These are phyloP conservation scores for Typha latifolia DNA, from an alignment of 176 grass and related monocot genomes.

Conservation along the genomic window DNA sequence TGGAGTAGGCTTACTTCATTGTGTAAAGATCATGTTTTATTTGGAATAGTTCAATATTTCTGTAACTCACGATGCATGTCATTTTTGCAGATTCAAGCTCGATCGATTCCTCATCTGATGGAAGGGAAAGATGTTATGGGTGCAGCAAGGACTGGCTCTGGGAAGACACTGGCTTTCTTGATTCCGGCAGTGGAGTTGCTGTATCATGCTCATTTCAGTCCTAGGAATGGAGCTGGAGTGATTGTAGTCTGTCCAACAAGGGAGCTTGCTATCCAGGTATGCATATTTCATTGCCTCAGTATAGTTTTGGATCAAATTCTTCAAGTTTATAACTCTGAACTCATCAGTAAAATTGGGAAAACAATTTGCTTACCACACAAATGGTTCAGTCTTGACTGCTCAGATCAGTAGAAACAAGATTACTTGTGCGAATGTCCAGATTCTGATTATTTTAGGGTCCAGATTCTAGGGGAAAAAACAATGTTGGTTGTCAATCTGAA, in stretches of 20 bases:
- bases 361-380: too few relatives aligned
- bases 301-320: background rate
- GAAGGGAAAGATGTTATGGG: conserved; percentile 48
- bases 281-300: background rate
- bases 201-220: conserved; percentile 24
- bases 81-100: conserved; percentile 34
- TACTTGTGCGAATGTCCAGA: too few relatives aligned
- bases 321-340: background rate
- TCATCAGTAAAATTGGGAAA: background rate
- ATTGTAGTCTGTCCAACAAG: conserved; percentile 38
- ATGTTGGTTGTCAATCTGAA: too few relatives aligned
- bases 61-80: background rate
- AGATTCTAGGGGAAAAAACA: too few relatives aligned
- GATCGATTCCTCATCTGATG: conserved; percentile 31
- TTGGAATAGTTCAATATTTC: background rate
- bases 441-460: too few relatives aligned
- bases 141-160: conserved; percentile 38
- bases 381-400: too few relatives aligned
- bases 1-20: background rate
- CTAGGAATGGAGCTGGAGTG: conserved; percentile 39
- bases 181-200: conserved; percentile 36
- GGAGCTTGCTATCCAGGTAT: conserved; percentile 43
- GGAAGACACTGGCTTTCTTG: conserved; percentile 43
- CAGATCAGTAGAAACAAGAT: too few relatives aligned
- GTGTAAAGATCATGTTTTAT: background rate